phyloP scores from a whole-genome alignment of 768 basidiomycete genomes.

The Lactarius deliciosus region DNA sequence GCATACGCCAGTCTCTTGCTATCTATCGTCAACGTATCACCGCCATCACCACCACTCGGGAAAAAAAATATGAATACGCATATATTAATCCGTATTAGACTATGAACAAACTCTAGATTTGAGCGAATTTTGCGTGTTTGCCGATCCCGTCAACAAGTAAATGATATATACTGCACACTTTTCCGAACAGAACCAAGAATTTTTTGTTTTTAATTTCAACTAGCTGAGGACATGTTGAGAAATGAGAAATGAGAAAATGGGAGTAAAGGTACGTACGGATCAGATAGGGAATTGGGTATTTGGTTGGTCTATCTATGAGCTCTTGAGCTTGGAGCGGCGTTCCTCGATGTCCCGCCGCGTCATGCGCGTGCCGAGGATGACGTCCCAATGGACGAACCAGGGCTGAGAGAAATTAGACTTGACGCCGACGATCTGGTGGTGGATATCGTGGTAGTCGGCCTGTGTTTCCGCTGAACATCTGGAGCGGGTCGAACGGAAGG shows the following conservation, averaged over 20 bases:
- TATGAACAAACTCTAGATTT: slow-evolving; percentile 13
- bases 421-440: slow-evolving; percentile 90
- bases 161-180: background rate
- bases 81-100: slow-evolving; percentile 26
- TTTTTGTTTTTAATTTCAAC: no score
- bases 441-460: slow-evolving; percentile 97
- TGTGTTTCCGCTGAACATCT: slow-evolving; percentile 84
- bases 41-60: slow-evolving; percentile 19
- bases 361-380: slow-evolving; percentile 79
- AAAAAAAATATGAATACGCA: slow-evolving; percentile 22
- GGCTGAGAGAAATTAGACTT: slow-evolving; percentile 96
- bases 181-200: background rate
- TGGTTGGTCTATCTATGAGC: background rate
- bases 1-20: slow-evolving; percentile 7
- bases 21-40: slow-evolving; percentile 13
- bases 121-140: background rate
- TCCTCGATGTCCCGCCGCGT: slow-evolving; percentile 63
- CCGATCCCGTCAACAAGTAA: background rate
- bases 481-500: slow-evolving; percentile 89
- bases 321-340: slow-evolving; percentile 36
- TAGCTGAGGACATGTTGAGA: background rate
- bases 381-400: slow-evolving; percentile 95
- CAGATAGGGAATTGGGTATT: background rate
- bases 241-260: background rate
- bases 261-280: background rate